Evolutionary conservation across 495 filamentous ascomycete genomes (phyloP).

Genomic region (Aspergillus asperescens): DNA sequence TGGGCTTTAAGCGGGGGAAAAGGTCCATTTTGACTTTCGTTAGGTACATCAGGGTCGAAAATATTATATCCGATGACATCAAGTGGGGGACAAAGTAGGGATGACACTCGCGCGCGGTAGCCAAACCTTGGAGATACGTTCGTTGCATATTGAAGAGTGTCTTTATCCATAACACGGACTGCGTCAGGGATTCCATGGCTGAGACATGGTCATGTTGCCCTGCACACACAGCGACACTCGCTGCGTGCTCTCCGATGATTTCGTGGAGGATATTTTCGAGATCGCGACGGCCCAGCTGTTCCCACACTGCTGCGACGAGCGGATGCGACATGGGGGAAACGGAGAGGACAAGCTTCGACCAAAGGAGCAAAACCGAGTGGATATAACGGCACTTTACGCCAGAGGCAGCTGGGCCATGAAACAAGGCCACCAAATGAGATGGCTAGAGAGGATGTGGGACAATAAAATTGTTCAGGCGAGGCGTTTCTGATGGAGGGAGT

Average conservation of each 20-base stretch:
- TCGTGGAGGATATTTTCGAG: constrained; percentile 27
- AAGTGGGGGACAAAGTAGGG: constrained; percentile 19
- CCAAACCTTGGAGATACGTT: constrained; percentile 22
- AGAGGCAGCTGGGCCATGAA: not conserved
- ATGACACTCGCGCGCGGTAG: constrained; percentile 16
- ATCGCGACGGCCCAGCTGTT: constrained; percentile 27
- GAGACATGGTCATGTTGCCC: constrained; percentile 14
- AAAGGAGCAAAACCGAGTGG: constrained; percentile 11
- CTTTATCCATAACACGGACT: constrained; percentile 25
- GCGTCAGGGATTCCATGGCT: constrained; percentile 19
- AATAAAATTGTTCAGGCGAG: not conserved
- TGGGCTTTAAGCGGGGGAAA: constrained; percentile 17
- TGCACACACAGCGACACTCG: constrained; percentile 17
- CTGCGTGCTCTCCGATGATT: constrained; percentile 25
- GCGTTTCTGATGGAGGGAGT: not conserved
- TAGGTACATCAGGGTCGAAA: constrained; percentile 26
- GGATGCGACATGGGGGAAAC: constrained; percentile 28
- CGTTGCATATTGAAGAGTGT: constrained; percentile 29
- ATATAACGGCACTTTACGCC: not conserved
- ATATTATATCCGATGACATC: constrained; percentile 19
- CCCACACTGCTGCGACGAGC: constrained; percentile 29
- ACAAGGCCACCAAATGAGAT: not conserved
- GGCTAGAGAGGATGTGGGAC: not conserved
- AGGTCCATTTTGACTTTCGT: constrained; percentile 21
- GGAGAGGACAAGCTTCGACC: constrained; percentile 7